Evolutionary conservation across 306 rosid species (phyloP).

Genomic region (Vachellia pachyceras): DNA sequence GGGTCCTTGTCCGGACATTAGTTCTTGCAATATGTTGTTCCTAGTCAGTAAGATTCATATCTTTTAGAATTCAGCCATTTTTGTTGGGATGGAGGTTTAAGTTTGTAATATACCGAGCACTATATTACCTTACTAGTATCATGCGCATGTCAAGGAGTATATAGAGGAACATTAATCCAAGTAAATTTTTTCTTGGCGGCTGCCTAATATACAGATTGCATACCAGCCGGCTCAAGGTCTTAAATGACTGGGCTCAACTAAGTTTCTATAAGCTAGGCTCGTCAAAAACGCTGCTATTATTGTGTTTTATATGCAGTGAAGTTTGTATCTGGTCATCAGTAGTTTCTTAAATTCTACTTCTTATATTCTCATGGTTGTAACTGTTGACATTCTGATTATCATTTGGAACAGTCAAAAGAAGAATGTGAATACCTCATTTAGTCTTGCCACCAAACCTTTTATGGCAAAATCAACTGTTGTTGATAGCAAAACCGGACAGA

Average conservation of each 20-base stretch:
- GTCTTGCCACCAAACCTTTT: slow-evolving; percentile 74
- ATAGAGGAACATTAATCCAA: neutral
- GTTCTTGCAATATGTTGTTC: slow-evolving; percentile 18
- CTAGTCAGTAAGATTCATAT: neutral
- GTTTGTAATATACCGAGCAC: slow-evolving; percentile 17
- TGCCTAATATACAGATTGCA: neutral
- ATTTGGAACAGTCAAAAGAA: slow-evolving; percentile 81
- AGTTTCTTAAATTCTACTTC: no score
- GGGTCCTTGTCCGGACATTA: no score
- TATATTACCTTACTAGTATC: neutral
- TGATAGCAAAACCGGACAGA: slow-evolving; percentile 78
- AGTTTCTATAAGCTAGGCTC: neutral
- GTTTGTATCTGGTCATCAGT: no score
- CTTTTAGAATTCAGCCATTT: neutral
- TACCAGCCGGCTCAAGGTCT: neutral
- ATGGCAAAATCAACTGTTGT: slow-evolving; percentile 84
- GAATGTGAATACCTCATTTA: slow-evolving; percentile 84
- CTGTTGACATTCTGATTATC: slow-evolving; percentile 25
- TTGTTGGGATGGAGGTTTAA: neutral
- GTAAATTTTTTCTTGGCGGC: neutral
- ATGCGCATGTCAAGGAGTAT: slow-evolving; percentile 1
- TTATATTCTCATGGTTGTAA: no score
- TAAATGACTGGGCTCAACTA: neutral
- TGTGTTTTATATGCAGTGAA: neutral
- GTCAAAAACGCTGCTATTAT: neutral